Conservation (phyloP, 129 eudicot genomes). For the Apium graveolens region DNA sequence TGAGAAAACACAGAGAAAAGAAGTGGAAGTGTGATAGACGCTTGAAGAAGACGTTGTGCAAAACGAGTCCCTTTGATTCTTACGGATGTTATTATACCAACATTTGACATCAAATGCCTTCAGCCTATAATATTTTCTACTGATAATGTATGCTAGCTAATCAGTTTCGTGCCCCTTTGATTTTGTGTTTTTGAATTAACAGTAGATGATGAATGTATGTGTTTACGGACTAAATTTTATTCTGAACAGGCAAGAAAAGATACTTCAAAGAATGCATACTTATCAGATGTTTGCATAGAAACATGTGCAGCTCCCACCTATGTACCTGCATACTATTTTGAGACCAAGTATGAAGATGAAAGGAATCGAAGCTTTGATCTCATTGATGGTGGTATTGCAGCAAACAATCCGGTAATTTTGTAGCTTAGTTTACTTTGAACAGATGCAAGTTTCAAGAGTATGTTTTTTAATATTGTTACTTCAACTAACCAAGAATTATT, state of each 20-base stretch:
- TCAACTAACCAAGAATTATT: neutral
- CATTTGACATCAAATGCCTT: slow-evolving; percentile 41
- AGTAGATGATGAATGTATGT: neutral
- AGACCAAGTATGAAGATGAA: slow-evolving; percentile 27
- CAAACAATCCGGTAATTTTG: slow-evolving; percentile 41
- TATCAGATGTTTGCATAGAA: slow-evolving; percentile 41
- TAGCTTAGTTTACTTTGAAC: neutral
- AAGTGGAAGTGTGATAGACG: too few species aligned
- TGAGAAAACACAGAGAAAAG: too few species aligned
- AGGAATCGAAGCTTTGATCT: slow-evolving; percentile 23
- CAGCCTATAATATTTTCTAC: slow-evolving; percentile 42
- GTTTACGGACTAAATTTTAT: neutral
- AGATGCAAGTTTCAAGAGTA: neutral
- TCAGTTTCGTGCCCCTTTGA: neutral
- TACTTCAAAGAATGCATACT: slow-evolving; percentile 27
- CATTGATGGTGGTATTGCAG: slow-evolving; percentile 49
- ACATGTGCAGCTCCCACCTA: slow-evolving; percentile 50
- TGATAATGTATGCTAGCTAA: slow-evolving; percentile 22
- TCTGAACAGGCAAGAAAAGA: slow-evolving; percentile 22
- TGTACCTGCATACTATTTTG: slow-evolving; percentile 39
- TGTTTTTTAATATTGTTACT: neutral
- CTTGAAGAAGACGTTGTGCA: too few species aligned
- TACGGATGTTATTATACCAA: slow-evolving; percentile 31
- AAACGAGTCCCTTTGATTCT: too few species aligned
- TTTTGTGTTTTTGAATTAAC: neutral